phyloP scores from a whole-genome alignment of 495 filamentous ascomycete genomes.

The Lasiosphaeria miniovina region DNA sequence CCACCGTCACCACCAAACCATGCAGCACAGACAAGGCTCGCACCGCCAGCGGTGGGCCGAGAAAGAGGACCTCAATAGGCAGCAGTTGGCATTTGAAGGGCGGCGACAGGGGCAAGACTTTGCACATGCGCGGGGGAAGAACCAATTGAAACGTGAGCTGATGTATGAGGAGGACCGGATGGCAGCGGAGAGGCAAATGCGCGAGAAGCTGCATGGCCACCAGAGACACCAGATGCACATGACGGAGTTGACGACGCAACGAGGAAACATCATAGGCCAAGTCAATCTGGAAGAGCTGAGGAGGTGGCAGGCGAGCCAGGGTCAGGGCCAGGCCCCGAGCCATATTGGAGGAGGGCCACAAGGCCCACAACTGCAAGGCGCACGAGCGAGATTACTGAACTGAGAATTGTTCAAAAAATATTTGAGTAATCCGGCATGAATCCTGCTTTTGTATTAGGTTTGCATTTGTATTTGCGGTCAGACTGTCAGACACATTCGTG shows the following conservation, averaged over 20 bases:
- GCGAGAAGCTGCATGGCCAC: background rate
- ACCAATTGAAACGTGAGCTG: conserved; percentile 2
- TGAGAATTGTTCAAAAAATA: no score
- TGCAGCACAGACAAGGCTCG: conserved; percentile 13
- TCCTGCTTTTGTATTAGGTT: no score
- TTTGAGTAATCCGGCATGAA: no score
- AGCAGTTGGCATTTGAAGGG: conserved; percentile 12
- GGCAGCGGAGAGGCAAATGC: conserved; percentile 14
- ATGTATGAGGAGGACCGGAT: conserved; percentile 7
- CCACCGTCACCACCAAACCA: conserved; percentile 12
- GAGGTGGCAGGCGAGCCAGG: conserved; percentile 21
- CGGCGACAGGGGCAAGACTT: conserved; percentile 8
- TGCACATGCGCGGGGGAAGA: conserved; percentile 1
- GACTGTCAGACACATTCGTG: no score
- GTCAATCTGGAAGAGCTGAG: conserved; percentile 27
- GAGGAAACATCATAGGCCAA: conserved; percentile 29
- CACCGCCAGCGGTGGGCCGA: conserved; percentile 13
- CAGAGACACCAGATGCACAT: conserved; percentile 20
- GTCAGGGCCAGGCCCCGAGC: background rate
- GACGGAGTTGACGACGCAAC: conserved; percentile 23
- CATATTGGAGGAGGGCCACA: background rate
- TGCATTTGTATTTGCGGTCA: no score
- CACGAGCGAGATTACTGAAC: no score
- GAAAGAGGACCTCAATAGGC: conserved; percentile 3
- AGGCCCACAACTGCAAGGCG: background rate